Base-by-base conservation (phyloP, 2,329 filamentous ascomycete genomes). In the Apiospora marii region DNA sequence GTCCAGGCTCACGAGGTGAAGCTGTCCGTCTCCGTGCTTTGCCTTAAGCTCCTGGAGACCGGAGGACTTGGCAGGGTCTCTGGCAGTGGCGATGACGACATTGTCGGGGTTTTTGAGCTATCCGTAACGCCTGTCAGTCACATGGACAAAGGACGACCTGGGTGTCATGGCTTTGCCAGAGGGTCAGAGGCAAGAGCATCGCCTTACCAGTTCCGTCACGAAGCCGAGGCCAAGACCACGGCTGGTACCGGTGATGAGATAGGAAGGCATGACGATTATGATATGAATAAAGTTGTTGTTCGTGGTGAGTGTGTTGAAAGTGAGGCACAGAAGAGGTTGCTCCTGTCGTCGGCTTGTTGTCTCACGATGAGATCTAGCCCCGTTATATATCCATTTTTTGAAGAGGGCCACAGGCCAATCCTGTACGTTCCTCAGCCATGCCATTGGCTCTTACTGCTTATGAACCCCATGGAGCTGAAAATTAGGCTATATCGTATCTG, bases 231-330 rank as follows among this genome's bases (percentile, higher is more conserved):
- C 53, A 7, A 61, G 53, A 10, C 53, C 53, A n/a, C 53, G 53
- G 53, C 53, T 61, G 30, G 53, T n/a, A 16, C 53, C 53, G 7
- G 53, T 61, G 30, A 61, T 61, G 30, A 61, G 53, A 61, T 61
- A 61, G 16, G 53, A 61, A 37, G 53, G 53, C 53, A 61, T 61
- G 30, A 12, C 13, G 5, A 0, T 37, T 8, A n/a, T n/a, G n/a
- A 37, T n/a, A 49, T n/a, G 48, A 13, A 10, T 12, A 12, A 24
- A 3, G n/a, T 6, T n/a, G 19, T 61, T 5, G 4, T n/a, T 61
- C 19, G 19, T 37, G 53, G 30, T 61, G 13, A 22, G 3, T 61
- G 4, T 61, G 30, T 37, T 37, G 19, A 12, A 8, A 12, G 16
- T 37, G 30, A 61, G 30, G 30, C 19, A 3, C 19, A 22, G 16